Base-by-base conservation (phyloP, 495 filamentous ascomycete species). In the Patellaria atrata region DNA sequence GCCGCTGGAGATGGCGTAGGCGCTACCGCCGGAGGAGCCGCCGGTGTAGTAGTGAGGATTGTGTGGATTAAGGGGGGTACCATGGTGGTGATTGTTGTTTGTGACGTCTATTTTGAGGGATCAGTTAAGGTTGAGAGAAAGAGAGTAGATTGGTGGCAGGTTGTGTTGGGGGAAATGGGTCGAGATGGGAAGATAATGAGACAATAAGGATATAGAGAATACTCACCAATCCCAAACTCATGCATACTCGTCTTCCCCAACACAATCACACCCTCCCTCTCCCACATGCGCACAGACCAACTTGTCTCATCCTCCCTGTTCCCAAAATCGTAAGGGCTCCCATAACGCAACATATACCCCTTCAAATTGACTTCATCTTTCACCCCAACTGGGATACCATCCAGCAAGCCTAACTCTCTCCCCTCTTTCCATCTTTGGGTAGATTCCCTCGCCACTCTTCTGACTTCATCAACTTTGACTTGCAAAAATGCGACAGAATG, bases 201-300 rank as follows among this genome's bases (percentile, higher is more conserved):
- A n/a, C n/a, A 17, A 3, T 19, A 21, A 13, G 17, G 4, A 12
- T 30, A 14, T 11, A 12, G 9, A n/a, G 27, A 41, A 17, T 11
- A 55, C 62, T 47, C 49, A 73, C 72, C 73, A 20, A 79, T 58
- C 3, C 87, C 87, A 5, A 91, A 54, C 58, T 96, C 86, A 56
- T 94, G 85, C 87, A 94, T 93, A 25, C 73, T 86, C 18, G 74
- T 67, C 58, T 91, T 93, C 9, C 84, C 87, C 33, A 94, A 53
- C 13, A 93, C 63, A 25, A 94, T 67, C 8, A 75, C 85, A 1
- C 87, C 87, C 0, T 72, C 75, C 28, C 89, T 77, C 44, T 77
- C 63, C 59, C 79, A 70, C 58, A 81, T 71, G 52, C 62, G 63
- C 15, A 85, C 71, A 42, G 79, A 82, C 81, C 82, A 92, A 6